Base-by-base conservation (phyloP, 2,329 filamentous ascomycete genomes). In the Colletotrichum tamarilloi region DNA sequence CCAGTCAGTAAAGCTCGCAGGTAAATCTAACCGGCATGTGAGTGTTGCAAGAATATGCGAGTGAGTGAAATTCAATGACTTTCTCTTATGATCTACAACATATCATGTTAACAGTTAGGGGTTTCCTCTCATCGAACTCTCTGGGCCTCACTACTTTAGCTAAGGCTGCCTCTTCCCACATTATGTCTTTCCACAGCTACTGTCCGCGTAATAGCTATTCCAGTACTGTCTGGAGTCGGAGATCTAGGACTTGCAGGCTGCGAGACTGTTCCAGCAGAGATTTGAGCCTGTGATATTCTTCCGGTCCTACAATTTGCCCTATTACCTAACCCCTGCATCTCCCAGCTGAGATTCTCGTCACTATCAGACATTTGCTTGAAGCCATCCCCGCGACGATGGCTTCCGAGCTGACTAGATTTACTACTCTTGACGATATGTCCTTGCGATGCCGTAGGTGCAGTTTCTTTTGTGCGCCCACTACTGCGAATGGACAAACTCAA, bases 281-380 rank as follows among this genome's bases (percentile, higher is more conserved):
- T 16, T 3, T 32, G 12, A 14, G 11, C 24, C 16, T n/a, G 38
- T 9, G 5, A n/a, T 12, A n/a, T 6, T 32, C 7, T 38, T 32
- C 28, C 35, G 3, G n/a, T 60, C 26, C 14, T 55, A 5, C 14
- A 24, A 16, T 56, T 56, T 19, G 53, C 14, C 24, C 53, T 56
- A 16, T 22, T 38, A 9, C 24, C 28, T 53, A 64, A 9, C 9
- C 60, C 55, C 26, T 49, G 67, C 11, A 76, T 32, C 32, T 76
- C 74, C 76, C 75, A 77, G 12, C 68, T 64, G 19, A 76, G 46
- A 22, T 77, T 70, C 58, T 76, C 75, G 26, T 76, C 74, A 53
- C 76, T 76, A 30, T 76, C 76, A 3, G 76, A 67, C 32, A 77
- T 69, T 26, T 74, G 72, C 22, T 73, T 63, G 42, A 76, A 76